Evolutionary conservation across 768 basidiomycete species (phyloP).

Genomic region (Harrya chromipes): DNA sequence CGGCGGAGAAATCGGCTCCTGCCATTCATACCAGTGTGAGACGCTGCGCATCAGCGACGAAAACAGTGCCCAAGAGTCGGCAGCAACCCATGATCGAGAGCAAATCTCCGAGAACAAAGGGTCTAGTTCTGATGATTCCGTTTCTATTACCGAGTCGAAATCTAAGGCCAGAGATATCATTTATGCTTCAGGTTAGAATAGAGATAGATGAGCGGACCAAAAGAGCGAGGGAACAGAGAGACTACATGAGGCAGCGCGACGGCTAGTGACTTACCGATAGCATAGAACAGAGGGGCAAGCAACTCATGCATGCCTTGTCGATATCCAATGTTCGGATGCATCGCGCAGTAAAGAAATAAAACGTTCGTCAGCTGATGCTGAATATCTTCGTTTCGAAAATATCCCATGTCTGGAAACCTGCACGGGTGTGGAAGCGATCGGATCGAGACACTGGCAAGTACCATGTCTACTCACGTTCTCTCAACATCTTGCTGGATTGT

Average conservation of each 20-base stretch:
- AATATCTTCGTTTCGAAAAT: constrained; percentile 75
- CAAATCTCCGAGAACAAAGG: constrained; percentile 56
- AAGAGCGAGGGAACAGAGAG: constrained; percentile 6
- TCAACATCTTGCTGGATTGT: constrained; percentile 94
- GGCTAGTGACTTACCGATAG: constrained; percentile 32
- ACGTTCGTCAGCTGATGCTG: constrained; percentile 83
- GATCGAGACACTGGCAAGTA: constrained; percentile 3
- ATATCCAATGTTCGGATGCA: constrained; percentile 84
- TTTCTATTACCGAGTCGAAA: constrained; percentile 64
- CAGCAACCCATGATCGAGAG: constrained; percentile 65
- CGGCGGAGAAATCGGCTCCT: constrained; percentile 36
- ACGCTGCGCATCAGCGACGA: constrained; percentile 72
- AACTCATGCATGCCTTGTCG: constrained; percentile 99
- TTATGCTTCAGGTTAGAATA: constrained; percentile 26
- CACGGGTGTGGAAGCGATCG: background rate
- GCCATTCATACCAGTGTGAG: constrained; percentile 80
- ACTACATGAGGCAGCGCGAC: constrained; percentile 1
- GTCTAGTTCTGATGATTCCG: constrained; percentile 30
- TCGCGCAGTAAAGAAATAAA: constrained; percentile 78
- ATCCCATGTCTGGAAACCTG: constrained; percentile 94
- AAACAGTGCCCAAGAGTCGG: constrained; percentile 89
- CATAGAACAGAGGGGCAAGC: constrained; percentile 82
- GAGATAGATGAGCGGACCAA: constrained; percentile 12
- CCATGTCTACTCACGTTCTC: constrained; percentile 67
- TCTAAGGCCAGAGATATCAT: constrained; percentile 44